Base-by-base conservation (phyloP, 2,329 filamentous ascomycete species). In the Neocucurbitaria cava region DNA sequence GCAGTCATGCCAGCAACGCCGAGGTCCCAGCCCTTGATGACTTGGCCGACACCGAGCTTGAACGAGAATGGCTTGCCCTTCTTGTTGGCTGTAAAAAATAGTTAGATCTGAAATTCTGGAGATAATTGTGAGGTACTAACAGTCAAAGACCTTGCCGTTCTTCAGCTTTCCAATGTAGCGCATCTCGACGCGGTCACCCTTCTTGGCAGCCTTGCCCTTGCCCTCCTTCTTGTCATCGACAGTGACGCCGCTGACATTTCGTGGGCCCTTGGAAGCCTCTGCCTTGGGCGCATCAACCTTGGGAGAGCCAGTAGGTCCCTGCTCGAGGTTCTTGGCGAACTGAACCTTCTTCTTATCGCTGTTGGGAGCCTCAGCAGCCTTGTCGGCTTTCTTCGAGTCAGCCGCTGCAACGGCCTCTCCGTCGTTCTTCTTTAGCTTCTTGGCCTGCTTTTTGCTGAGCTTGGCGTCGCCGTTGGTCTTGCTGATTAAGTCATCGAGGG, bases 341-440 rank as follows among this genome's bases (percentile, higher is more conserved):
- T 96, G 92, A 58, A 99, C 95, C 84, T 97, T 98, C 87, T 97
- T 97, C 83, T 88, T 75, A 58, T 74, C 70, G 56, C 68, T 87
- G 62, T 77, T 78, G 61, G 82, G 77, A 48, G 73, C 57, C 48
- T 72, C 77, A 64, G 82, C 81, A 58, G 77, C 78, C 49, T 80
- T 79, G 51, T 83, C 82, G 56, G 85, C 87, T 64, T 73, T 71
- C 58, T 70, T 72, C 31, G 84, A 80, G 41, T 79, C 75, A 68
- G 88, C 85, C 40, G 81, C 70, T 38, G 75, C 68, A 46, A 89
- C 86, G 55, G 95, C 88, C 75, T 97, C 90, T 65, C 94, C 95
- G 76, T 96, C 91, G 84, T 98, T 98, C 85, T 96, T 97, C 88
- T 96, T 96, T 63, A 94, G 85, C 85, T 97, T 97, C 89, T 99